Conservation (phyloP, 2,329 filamentous ascomycete genomes). For the Sporothrix brasiliensis region DNA sequence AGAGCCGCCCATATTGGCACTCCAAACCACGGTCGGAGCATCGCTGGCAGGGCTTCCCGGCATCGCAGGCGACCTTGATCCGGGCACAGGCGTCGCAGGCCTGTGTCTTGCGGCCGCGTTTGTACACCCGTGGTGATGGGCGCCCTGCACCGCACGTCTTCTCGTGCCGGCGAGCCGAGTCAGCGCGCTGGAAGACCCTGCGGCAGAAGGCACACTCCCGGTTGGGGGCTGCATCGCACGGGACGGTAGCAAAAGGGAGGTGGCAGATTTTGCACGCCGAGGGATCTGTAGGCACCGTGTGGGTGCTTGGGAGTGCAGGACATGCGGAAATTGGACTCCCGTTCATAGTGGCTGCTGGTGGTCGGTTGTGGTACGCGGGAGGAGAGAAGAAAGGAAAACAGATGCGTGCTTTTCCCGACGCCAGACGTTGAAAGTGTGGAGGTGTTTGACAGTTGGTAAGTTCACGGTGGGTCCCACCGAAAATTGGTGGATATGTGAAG, state of each 20-base stretch:
- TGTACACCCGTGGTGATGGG: background rate
- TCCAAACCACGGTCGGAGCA: background rate
- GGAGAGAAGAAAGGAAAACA: background rate
- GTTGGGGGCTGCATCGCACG: background rate
- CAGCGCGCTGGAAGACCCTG: background rate
- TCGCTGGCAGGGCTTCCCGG: background rate
- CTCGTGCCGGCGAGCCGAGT: background rate
- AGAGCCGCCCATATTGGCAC: background rate
- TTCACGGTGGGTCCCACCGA: background rate
- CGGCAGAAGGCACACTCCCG: background rate
- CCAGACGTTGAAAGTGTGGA: background rate
- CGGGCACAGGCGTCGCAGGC: background rate
- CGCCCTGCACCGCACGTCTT: background rate
- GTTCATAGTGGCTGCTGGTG: background rate
- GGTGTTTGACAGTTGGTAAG: background rate
- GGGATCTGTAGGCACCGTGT: background rate
- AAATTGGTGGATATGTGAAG: too few species aligned
- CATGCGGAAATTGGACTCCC: background rate
- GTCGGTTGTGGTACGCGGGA: background rate
- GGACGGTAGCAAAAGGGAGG: background rate
- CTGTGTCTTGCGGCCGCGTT: background rate
- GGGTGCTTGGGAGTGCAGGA: background rate
- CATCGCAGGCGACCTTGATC: constrained; percentile 13
- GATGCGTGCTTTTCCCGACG: constrained; percentile 20
- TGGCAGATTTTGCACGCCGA: constrained; percentile 1